Evolutionary conservation across 1,284 basidiomycete species (phyloP).

Genomic region (Calocybe gambosa): DNA sequence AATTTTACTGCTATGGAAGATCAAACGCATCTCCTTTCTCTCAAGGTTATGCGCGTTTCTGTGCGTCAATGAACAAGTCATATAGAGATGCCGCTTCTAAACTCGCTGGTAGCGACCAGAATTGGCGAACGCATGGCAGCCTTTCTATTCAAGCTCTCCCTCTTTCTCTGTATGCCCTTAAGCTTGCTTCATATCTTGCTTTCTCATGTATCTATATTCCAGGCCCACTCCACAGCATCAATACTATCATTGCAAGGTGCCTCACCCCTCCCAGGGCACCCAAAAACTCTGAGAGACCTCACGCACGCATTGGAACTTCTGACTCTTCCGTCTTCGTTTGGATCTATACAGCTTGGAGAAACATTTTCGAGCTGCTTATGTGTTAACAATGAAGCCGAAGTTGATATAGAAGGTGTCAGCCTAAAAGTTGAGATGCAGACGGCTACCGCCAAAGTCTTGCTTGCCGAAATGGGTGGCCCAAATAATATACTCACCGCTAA

Average conservation of each 20-base stretch:
- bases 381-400: conserved; percentile 68
- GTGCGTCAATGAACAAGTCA: conserved; percentile 39
- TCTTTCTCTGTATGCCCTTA: conserved; percentile 50
- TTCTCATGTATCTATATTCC: conserved; percentile 4
- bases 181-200: not conserved
- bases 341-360: conserved; percentile 75
- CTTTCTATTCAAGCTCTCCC: conserved; percentile 77
- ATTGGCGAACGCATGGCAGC: conserved; percentile 69
- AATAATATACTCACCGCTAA: conserved; percentile 40
- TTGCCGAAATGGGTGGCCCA: conserved; percentile 59
- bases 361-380: conserved; percentile 75
- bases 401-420: conserved; percentile 51
- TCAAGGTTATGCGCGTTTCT: conserved; percentile 79
- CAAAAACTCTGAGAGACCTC: conserved; percentile 75
- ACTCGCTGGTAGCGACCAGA: conserved; percentile 54
- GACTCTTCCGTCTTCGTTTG: conserved; percentile 71
- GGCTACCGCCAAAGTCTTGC: conserved; percentile 50
- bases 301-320: conserved; percentile 67
- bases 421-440: conserved; percentile 77
- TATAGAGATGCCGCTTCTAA: conserved; percentile 32
- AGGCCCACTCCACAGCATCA: conserved; percentile 68
- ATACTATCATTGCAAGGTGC: conserved; percentile 72
- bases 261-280: conserved; percentile 60
- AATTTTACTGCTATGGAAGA: conserved; percentile 30
- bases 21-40: conserved; percentile 57